phyloP scores from a whole-genome alignment of 2,329 filamentous ascomycete species.

The Microcera coccophila region DNA sequence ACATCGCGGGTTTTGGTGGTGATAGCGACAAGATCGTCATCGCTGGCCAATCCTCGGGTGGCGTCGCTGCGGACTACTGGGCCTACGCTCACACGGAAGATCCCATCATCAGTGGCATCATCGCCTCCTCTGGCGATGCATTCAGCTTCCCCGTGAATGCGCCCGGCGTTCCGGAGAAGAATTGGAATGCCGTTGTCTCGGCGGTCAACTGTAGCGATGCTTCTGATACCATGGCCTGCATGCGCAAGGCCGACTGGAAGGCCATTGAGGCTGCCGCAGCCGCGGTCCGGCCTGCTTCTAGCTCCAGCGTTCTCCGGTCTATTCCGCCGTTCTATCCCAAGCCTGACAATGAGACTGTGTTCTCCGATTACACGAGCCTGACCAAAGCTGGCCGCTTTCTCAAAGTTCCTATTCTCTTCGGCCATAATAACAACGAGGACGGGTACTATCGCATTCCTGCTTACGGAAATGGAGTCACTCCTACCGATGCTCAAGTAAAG shows the following conservation, averaged over 20 bases:
- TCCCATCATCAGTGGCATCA: slow-evolving; percentile 46
- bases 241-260: slow-evolving; percentile 34
- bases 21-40: slow-evolving; percentile 41
- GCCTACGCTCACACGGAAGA: slow-evolving; percentile 47
- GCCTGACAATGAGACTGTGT: slow-evolving; percentile 39
- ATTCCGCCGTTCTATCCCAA: slow-evolving; percentile 41
- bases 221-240: slow-evolving; percentile 33
- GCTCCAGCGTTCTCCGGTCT: slow-evolving; percentile 35
- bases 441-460: slow-evolving; percentile 46
- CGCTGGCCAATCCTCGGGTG: slow-evolving; percentile 31
- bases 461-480: slow-evolving; percentile 35
- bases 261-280: slow-evolving; percentile 36
- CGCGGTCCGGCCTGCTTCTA: slow-evolving; percentile 29
- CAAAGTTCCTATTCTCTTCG: slow-evolving; percentile 39
- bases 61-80: slow-evolving; percentile 43
- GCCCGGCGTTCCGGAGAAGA: slow-evolving; percentile 29
- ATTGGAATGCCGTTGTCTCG: slow-evolving; percentile 41
- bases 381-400: slow-evolving; percentile 36
- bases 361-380: slow-evolving; percentile 36
- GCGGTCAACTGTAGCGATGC: slow-evolving; percentile 36
- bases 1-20: slow-evolving; percentile 48
- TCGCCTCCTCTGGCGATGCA: slow-evolving; percentile 44
- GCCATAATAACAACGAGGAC: slow-evolving; percentile 44
- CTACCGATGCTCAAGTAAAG: slow-evolving; percentile 35
- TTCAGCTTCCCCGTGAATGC: slow-evolving; percentile 44